A percentile compares a stretch with the other conserved stretches of the same genome.
phyloP scores from a whole-genome alignment of 2,329 filamentous ascomycete species.

The Cadophora gregata region DNA sequence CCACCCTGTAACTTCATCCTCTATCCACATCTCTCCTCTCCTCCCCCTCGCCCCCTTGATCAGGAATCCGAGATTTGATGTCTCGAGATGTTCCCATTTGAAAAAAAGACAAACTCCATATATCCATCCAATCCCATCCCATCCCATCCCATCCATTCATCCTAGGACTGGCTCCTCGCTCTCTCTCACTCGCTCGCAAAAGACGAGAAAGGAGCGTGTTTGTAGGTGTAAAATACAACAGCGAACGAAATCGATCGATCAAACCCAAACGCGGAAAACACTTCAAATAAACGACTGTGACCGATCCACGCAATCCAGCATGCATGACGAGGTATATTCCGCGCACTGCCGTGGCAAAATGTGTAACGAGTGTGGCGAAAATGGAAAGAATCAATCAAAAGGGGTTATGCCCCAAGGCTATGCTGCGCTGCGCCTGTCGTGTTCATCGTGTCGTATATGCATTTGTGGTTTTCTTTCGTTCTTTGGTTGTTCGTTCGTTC shows the following conservation, averaged over 20 bases:
- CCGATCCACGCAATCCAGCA: conserved; percentile 15
- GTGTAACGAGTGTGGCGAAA: conserved; percentile 7
- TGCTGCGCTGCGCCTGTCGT: conserved; percentile 18
- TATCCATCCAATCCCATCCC: not conserved
- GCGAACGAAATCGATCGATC: conserved; percentile 10
- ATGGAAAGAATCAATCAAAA: not conserved
- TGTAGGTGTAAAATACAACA: conserved; percentile 22
- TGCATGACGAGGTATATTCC: conserved; percentile 12
- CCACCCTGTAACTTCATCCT: not conserved
- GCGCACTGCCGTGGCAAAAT: conserved; percentile 3
- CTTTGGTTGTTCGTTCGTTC: conserved; percentile 2
- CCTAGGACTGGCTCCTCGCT: conserved; percentile 7
- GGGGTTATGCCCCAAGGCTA: not conserved
- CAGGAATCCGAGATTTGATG: not conserved
- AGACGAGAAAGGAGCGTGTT: conserved; percentile 13
- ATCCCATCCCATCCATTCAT: conserved; percentile 7
- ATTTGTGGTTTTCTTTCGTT: conserved; percentile 18
- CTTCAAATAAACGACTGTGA: conserved; percentile 16
- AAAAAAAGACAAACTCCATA: conserved; percentile 9
- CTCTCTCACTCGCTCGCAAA: conserved; percentile 1
- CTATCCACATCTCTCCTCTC: not conserved
- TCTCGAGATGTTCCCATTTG: conserved; percentile 2
- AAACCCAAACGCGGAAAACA: conserved; percentile 3
- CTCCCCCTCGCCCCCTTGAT: not conserved
- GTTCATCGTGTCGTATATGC: conserved; percentile 15